phyloP scores from a whole-genome alignment of 179 eudicot genomes.

The Carnegiea gigantea region DNA sequence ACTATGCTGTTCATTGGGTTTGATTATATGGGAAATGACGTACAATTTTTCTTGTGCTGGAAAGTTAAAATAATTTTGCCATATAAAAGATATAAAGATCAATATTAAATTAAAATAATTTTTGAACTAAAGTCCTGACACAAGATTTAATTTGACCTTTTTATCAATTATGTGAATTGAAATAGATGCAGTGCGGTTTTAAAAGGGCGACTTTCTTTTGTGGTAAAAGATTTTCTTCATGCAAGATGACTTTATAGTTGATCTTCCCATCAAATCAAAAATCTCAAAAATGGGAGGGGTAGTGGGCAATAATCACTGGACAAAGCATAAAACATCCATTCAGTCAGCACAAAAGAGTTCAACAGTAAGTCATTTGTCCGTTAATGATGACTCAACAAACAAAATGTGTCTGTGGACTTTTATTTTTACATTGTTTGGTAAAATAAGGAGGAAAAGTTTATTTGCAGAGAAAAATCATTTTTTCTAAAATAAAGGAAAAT shows the following conservation, averaged over 20 bases:
- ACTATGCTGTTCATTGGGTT: too few relatives aligned
- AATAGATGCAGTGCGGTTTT: background rate
- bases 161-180: background rate
- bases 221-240: background rate
- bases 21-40: too few relatives aligned
- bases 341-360: background rate
- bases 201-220: too few relatives aligned
- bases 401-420: background rate
- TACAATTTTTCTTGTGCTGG: too few relatives aligned
- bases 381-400: constrained; percentile 3
- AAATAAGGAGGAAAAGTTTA: too few relatives aligned
- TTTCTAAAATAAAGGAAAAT: too few relatives aligned
- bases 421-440: background rate
- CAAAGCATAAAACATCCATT: background rate
- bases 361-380: background rate
- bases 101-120: too few relatives aligned
- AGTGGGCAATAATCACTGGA: constrained; percentile 5
- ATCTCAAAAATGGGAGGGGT: background rate
- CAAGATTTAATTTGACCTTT: too few relatives aligned
- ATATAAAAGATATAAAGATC: too few relatives aligned
- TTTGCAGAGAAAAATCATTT: too few relatives aligned
- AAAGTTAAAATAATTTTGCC: too few relatives aligned
- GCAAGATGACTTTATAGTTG: background rate
- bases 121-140: too few relatives aligned
- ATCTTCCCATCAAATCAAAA: constrained; percentile 7